phyloP scores from a whole-genome alignment of 768 basidiomycete species.

The Termitomyces titanicus region DNA sequence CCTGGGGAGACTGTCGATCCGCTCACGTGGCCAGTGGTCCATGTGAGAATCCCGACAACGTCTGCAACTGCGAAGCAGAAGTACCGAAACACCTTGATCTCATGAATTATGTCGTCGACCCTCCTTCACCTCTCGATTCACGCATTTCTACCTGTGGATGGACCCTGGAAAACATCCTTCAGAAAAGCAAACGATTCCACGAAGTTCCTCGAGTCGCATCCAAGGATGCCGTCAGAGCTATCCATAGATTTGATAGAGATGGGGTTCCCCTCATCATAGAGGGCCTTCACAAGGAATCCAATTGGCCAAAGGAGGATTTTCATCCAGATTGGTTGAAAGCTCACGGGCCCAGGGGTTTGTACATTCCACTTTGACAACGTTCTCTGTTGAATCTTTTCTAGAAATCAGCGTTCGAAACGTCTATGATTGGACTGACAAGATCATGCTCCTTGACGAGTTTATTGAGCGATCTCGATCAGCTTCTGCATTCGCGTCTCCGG shows the following conservation, averaged over 20 bases:
- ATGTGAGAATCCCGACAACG: not conserved
- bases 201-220: slow-evolving; percentile 34
- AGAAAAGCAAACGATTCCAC: slow-evolving; percentile 19
- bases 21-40: slow-evolving; percentile 11
- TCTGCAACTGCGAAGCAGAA: not conserved
- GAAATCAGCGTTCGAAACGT: slow-evolving; percentile 65
- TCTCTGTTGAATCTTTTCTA: slow-evolving; percentile 20
- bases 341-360: slow-evolving; percentile 26
- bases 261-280: slow-evolving; percentile 66
- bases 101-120: slow-evolving; percentile 5
- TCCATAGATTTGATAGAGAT: slow-evolving; percentile 42
- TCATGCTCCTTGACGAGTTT: slow-evolving; percentile 50
- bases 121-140: not conserved
- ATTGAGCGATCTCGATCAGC: slow-evolving; percentile 38
- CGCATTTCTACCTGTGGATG: slow-evolving; percentile 33
- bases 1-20: slow-evolving; percentile 17
- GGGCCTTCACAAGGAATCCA: slow-evolving; percentile 48
- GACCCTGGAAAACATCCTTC: slow-evolving; percentile 34
- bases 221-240: slow-evolving; percentile 26
- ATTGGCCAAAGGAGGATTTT: slow-evolving; percentile 58
- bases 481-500: slow-evolving; percentile 29
- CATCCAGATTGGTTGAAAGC: slow-evolving; percentile 48
- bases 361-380: not conserved
- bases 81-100: not conserved
- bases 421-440: slow-evolving; percentile 49